A percentile compares a stretch with the other conserved stretches of the same genome.
These are phyloP conservation scores for Fusarium armeniacum DNA, from an alignment of 2,329 filamentous ascomycete species.

Conservation along the genomic window DNA sequence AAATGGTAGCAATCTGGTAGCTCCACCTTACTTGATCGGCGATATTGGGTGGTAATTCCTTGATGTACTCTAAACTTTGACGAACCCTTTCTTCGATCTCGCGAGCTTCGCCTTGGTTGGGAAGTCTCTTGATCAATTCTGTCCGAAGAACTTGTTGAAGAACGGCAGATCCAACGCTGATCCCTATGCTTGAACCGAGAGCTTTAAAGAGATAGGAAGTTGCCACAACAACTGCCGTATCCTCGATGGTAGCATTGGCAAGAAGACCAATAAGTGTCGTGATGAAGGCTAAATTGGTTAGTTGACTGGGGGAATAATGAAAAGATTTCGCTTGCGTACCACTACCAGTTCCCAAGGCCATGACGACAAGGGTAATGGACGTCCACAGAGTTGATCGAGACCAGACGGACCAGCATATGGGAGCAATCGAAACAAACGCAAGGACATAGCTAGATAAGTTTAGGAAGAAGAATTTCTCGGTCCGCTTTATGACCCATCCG, in stretches of 20 bases:
- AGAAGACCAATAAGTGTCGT: constrained; percentile 79
- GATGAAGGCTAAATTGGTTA: constrained; percentile 13
- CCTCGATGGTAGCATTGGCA: constrained; percentile 74
- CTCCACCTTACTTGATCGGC: constrained; percentile 73
- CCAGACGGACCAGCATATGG: constrained; percentile 68
- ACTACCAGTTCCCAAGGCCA: constrained; percentile 58
- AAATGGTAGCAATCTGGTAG: constrained; percentile 67
- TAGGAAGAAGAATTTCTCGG: constrained; percentile 79
- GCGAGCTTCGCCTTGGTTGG: constrained; percentile 70
- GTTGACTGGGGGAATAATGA: neutral
- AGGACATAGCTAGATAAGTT: constrained; percentile 70
- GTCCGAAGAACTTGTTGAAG: constrained; percentile 77
- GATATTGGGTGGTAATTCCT: constrained; percentile 71
- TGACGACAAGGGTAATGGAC: constrained; percentile 68
- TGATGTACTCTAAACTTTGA: constrained; percentile 78
- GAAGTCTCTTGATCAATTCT: constrained; percentile 67
- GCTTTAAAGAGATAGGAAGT: constrained; percentile 86
- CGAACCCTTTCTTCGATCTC: constrained; percentile 78
- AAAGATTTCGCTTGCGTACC: constrained; percentile 47
- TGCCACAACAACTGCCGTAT: constrained; percentile 81
- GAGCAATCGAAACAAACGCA: constrained; percentile 67
- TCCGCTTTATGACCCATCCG: constrained; percentile 77
- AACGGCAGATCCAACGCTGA: constrained; percentile 78
- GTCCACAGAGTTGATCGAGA: constrained; percentile 65
- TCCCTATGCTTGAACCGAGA: constrained; percentile 80